Base-by-base conservation (phyloP, 257 asterid genomes). In the Striga asiatica region DNA sequence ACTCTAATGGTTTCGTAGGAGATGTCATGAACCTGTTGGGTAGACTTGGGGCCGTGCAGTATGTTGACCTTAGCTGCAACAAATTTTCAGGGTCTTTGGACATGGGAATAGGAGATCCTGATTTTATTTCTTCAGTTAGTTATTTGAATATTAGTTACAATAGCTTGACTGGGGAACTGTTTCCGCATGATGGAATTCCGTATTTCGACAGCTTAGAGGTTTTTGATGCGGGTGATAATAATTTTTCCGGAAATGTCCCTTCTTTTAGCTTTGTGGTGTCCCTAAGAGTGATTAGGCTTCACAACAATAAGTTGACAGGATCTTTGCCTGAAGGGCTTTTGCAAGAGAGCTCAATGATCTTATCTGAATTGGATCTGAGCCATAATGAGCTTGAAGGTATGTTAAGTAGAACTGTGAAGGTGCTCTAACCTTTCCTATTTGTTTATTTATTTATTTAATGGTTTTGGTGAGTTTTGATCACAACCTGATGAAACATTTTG, bases 111-210 rank as follows among this genome's bases (percentile, higher is more conserved):
- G 93, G 85, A 29, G 60, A 63, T 45, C 64, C 91, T 0, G 73
- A 74, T 54, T 88, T 88, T 17, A 61, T 82, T 50, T 78, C 91
- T 11, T 78, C 88, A 11, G 56, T 88, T 65, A 66, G 12, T 41
- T 71, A 78, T 69, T 50, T 88, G 63, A 88, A 88, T 66, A 58
- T 81, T 34, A 88, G 97, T 41, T 31, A 61, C 34, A 84, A 88
- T 68, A 72, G 60, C 66, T 56, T 88, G 78, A 71, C 75, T 5
- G 91, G 88, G 3, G 82, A 78, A 70, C 88, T 88, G 3, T 88
- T 87, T 69, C 77, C 93, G 54, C 94, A 81, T 8, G 96, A 84
- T 56, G 96, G 96, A 48, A 84, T 88, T 64, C 85, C 97, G 2
- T 88, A 50, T 58, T 82, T 88, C 24, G 97, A 81, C 71, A 74